Base-by-base conservation (phyloP, 1,139 yeast species). In the Komagataea norvegica region DNA sequence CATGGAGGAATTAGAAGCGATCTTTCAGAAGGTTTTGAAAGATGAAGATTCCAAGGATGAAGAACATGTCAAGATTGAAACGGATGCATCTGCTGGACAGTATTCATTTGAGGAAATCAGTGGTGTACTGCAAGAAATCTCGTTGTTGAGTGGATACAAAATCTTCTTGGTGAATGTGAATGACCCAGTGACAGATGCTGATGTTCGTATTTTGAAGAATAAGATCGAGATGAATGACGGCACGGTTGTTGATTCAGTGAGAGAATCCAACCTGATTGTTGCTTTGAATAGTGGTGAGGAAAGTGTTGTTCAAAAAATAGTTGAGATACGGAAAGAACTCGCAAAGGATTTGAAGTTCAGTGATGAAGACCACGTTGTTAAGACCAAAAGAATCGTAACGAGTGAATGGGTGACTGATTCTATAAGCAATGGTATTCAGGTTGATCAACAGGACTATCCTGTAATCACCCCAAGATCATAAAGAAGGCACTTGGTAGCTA, bases 371-470 rank as follows among this genome's bases (percentile, higher is more conserved):
- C 40, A 44, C n/a, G 40, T 43, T 16, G 43, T 56, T 3, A 49
- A 54, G 4, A 52, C 55, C 13, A 61, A 75, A 0, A 58, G 67
- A 26, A 60, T 78, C 7, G 82, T 79, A 0, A 55, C 47, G 11
- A 60, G 60, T 24, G 36, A 49, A 1, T 79, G 77, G 64, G 49
- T 79, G 1, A 55, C 55, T 16, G 61, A 55, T 6, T 65, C 75
- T 28, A 66, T 78, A 11, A 49, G 54, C 10, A 57, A 60, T 31
- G 59, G 62, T 5, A 53, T 51, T 5, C 54, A 74, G 26, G 76
- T 69, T 4, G 79, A 77, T 43, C 72, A 77, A 4, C 70, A 64
- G 36, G 56, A 55, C 29, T 60, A 49, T 35, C 53, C 48, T 5
- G 55, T 49, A 2, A 9, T 25, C 7, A 17, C 24, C 5, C 31